Percentiles rank a stretch among this genome's conserved stretches.
These are phyloP conservation scores for Anisodus acutangulus DNA, from an alignment of 257 asterid species.

Conservation along the genomic window DNA sequence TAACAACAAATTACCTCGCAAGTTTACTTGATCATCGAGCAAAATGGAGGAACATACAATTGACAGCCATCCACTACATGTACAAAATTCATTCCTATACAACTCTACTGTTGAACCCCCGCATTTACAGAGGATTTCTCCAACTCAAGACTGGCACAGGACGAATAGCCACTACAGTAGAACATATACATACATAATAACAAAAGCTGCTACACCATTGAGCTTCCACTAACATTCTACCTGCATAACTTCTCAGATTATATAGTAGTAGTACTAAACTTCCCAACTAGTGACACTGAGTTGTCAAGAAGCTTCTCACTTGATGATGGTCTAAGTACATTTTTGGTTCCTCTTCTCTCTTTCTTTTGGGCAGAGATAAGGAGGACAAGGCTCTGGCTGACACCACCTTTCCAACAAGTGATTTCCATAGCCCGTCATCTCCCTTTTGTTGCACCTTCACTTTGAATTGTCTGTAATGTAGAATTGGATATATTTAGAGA, in stretches of 20 bases:
- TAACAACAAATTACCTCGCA: background rate
- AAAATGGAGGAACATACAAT: slow-evolving; percentile 2
- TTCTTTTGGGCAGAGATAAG: slow-evolving; percentile 62
- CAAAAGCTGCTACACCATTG: background rate
- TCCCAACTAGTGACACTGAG: background rate
- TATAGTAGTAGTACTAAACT: background rate
- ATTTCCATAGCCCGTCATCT: slow-evolving; percentile 61
- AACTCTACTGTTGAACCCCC: slow-evolving; percentile 20
- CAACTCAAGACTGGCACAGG: slow-evolving; percentile 7
- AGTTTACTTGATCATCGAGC: slow-evolving; percentile 23
- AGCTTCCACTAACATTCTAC: background rate
- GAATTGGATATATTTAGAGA: background rate
- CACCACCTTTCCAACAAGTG: slow-evolving; percentile 69
- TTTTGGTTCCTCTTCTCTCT: slow-evolving; percentile 57
- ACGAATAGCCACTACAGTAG: background rate
- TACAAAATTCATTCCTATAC: slow-evolving; percentile 5
- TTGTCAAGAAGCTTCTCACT: slow-evolving; percentile 44
- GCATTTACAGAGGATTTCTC: slow-evolving; percentile 8
- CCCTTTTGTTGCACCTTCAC: slow-evolving; percentile 53
- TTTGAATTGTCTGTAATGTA: slow-evolving; percentile 68
- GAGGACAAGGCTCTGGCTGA: slow-evolving; percentile 67
- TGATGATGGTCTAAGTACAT: slow-evolving; percentile 40
- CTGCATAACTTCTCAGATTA: background rate
- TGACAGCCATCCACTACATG: slow-evolving; percentile 6
- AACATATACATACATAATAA: background rate